Base-by-base conservation (phyloP, 2,329 filamentous ascomycete genomes). In the Cadophora luteo-olivacea region DNA sequence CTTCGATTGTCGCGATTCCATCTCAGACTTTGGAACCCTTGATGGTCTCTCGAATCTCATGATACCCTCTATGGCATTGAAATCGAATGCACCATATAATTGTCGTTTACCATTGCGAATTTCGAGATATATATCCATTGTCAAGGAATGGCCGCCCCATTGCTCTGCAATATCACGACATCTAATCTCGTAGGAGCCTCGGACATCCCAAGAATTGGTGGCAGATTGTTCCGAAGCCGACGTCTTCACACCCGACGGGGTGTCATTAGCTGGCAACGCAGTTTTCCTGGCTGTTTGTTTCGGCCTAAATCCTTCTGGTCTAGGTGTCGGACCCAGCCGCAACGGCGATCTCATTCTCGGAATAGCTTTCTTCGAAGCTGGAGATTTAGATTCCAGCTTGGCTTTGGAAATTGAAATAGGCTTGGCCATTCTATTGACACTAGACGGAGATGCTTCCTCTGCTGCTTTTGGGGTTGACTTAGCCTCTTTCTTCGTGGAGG, bases 1-100 rank as follows among this genome's bases (percentile, higher is more conserved):
- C 12, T 66, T 70, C 22, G 64, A 69, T 24, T 45, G 24, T 12
- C 51, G 32, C n/a, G 45, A 49, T 16, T 14, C 22, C 29, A 12
- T 63, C 24, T 67, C 65, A 4, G 33, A 12, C 51, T 68, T 69
- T 45, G 62, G 55, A 41, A 67, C 48, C 24, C 57, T 57, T 38
- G 66, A 54, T 25, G 71, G 72, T 33, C 68, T 69, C 60, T 73
- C 68, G 55, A 73, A 72, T 49, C 70, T 69, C 70, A 73, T 70
- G 57, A 71, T 67, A 4, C 69, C 71, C 51, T 70, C 61, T 5
- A 74, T 51, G 45, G 68, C 36, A 68, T 63, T 58, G 33, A 72
- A 72, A 16, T 73, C 8, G n/a, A 74, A 71, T 5, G 69, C 67
- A 6, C 25, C 67, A 57, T 67, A 71, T 25, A 74, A 49, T 22